Conservation (phyloP, 306 rosid genomes). For the Citrullus amarus region DNA sequence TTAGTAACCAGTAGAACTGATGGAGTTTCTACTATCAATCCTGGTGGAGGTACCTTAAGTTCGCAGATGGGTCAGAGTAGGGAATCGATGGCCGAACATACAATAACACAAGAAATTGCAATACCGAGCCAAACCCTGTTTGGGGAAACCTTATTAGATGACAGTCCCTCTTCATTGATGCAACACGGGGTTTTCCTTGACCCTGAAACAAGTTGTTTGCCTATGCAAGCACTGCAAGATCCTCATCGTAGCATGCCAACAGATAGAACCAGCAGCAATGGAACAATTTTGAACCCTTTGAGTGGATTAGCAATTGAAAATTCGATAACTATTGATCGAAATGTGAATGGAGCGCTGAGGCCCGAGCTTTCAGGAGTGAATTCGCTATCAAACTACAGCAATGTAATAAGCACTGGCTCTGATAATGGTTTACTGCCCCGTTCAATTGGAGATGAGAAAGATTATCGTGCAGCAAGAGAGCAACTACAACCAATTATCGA, state of each 20-base stretch:
- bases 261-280: conserved; percentile 19
- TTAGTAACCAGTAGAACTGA: conserved; percentile 32
- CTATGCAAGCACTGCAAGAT: conserved; percentile 35
- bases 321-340: conserved; percentile 19
- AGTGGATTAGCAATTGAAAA: conserved; percentile 32
- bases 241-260: conserved; percentile 24
- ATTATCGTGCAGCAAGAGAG: conserved; percentile 44
- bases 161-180: conserved; percentile 31
- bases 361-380: conserved; percentile 34
- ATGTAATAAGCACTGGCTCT: conserved; percentile 25
- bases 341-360: conserved; percentile 30
- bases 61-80: conserved; percentile 41
- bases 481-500: conserved; percentile 47
- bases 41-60: conserved; percentile 22
- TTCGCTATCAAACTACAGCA: conserved; percentile 27
- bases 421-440: conserved; percentile 17
- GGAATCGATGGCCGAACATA: conserved; percentile 29
- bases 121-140: conserved; percentile 47
- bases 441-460: conserved; percentile 26
- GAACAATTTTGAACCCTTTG: conserved; percentile 19
- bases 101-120: conserved; percentile 33
- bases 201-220: conserved; percentile 29
- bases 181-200: conserved; percentile 28
- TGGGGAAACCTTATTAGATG: conserved; percentile 48
- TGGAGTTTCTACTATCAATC: conserved; percentile 29